phyloP scores from a whole-genome alignment of 495 filamentous ascomycete species.

The Neurospora discreta region DNA sequence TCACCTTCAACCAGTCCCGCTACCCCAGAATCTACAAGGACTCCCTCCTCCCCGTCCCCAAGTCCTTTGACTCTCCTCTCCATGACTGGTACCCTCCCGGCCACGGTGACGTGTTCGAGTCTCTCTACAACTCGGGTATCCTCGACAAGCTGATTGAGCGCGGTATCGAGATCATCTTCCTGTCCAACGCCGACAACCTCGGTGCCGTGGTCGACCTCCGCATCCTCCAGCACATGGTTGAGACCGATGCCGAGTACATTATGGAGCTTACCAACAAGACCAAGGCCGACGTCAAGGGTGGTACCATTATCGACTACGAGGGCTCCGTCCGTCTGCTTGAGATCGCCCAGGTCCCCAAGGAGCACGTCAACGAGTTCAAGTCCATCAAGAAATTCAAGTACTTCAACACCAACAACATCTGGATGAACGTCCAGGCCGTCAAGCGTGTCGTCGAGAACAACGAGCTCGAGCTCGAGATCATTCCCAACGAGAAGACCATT shows the following conservation, averaged over 20 bases:
- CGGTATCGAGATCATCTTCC: conserved; percentile 95
- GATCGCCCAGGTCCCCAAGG: conserved; percentile 99
- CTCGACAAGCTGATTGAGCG: conserved; percentile 91
- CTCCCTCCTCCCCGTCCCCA: conserved; percentile 91
- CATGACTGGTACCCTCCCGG: conserved; percentile 98
- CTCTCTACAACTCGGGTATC: conserved; percentile 97
- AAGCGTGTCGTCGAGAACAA: conserved; percentile 98
- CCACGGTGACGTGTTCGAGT: conserved; percentile 99
- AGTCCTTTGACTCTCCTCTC: conserved; percentile 75
- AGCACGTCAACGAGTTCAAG: conserved; percentile 99
- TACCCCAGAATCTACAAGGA: conserved; percentile 98
- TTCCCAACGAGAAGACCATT: conserved; percentile 97
- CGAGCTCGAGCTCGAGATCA: conserved; percentile 99
- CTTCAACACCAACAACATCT: conserved; percentile 99
- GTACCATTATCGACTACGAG: conserved; percentile 99
- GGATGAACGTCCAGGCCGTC: conserved; percentile 95
- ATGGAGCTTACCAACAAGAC: conserved; percentile 99
- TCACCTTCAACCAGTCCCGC: conserved; percentile 99
- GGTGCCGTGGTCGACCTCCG: conserved; percentile 94
- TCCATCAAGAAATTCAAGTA: conserved; percentile 99
- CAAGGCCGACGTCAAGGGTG: conserved; percentile 99
- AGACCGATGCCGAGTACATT: conserved; percentile 92
- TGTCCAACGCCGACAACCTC: conserved; percentile 98
- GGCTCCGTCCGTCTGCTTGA: conserved; percentile 91
- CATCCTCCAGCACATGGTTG: conserved; percentile 98